phyloP scores from a whole-genome alignment of 2,329 filamentous ascomycete species.

The Pleomassaria siparia region DNA sequence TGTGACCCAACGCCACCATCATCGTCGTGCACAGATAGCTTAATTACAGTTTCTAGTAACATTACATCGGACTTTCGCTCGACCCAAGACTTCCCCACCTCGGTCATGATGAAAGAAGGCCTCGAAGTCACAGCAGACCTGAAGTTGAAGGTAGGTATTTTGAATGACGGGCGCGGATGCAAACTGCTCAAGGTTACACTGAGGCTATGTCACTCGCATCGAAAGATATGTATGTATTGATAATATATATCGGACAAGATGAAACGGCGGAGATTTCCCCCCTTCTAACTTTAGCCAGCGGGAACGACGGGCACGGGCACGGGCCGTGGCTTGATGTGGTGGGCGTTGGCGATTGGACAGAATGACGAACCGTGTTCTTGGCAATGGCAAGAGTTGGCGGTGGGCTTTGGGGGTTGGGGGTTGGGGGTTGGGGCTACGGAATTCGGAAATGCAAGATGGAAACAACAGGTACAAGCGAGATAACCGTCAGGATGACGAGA shows the following conservation, averaged over 20 bases:
- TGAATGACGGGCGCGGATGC: no score
- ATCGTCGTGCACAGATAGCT: background rate
- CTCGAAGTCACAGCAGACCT: background rate
- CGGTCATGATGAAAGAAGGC: slow-evolving; percentile 3
- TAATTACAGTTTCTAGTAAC: background rate
- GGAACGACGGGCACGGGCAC: slow-evolving; percentile 2
- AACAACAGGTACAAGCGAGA: background rate
- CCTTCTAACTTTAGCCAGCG: slow-evolving; percentile 5
- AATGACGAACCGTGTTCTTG: background rate
- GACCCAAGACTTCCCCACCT: background rate
- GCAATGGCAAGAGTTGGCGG: no score
- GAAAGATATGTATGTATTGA: no score
- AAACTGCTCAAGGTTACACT: background rate
- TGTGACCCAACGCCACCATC: slow-evolving; percentile 1
- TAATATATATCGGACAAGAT: slow-evolving; percentile 4
- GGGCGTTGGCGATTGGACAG: background rate
- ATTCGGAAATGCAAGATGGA: background rate
- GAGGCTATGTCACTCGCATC: slow-evolving; percentile 2
- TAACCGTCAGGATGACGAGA: background rate
- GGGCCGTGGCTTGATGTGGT: background rate
- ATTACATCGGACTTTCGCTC: background rate
- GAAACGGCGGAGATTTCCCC: slow-evolving; percentile 12
- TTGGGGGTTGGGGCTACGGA: background rate
- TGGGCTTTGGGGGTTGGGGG: no score
- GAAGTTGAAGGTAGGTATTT: no score